phyloP scores from a whole-genome alignment of 371 early-diverging fungal genomes.

The Circinella minor region DNA sequence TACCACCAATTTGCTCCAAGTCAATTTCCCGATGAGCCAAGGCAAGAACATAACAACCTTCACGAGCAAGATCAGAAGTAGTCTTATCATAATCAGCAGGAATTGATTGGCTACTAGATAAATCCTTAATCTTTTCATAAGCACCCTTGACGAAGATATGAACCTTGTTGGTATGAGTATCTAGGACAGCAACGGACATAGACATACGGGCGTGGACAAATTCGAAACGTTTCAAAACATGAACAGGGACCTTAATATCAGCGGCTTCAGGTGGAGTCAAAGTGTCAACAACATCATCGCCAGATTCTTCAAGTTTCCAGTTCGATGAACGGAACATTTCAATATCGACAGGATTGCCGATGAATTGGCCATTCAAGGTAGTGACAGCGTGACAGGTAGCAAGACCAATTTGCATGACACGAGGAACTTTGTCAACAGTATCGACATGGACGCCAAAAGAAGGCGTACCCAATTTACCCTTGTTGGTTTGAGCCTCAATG shows the following conservation, averaged over 20 bases:
- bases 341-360: slow-evolving; percentile 94
- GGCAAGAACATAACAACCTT: slow-evolving; percentile 82
- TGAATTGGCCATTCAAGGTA: slow-evolving; percentile 66
- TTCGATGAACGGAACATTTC: slow-evolving; percentile 86
- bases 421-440: slow-evolving; percentile 38
- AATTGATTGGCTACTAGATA: slow-evolving; percentile 53
- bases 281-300: slow-evolving; percentile 47
- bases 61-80: slow-evolving; percentile 61
- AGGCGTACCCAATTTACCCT: slow-evolving; percentile 7
- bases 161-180: slow-evolving; percentile 57
- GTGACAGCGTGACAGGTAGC: slow-evolving; percentile 86
- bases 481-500: slow-evolving; percentile 28
- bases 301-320: slow-evolving; percentile 42
- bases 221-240: slow-evolving; percentile 77
- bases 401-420: slow-evolving; percentile 64
- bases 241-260: slow-evolving; percentile 35
- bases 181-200: slow-evolving; percentile 81
- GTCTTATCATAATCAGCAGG: slow-evolving; percentile 71
- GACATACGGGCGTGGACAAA: slow-evolving; percentile 86
- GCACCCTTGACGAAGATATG: slow-evolving; percentile 87
- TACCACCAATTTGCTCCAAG: slow-evolving; percentile 35
- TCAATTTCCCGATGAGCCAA: slow-evolving; percentile 65
- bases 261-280: slow-evolving; percentile 36
- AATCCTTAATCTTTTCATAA: slow-evolving; percentile 75
- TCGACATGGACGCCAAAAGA: slow-evolving; percentile 37